Evolutionary conservation across 768 basidiomycete genomes (phyloP).

Genomic region (Mycena polygramma): DNA sequence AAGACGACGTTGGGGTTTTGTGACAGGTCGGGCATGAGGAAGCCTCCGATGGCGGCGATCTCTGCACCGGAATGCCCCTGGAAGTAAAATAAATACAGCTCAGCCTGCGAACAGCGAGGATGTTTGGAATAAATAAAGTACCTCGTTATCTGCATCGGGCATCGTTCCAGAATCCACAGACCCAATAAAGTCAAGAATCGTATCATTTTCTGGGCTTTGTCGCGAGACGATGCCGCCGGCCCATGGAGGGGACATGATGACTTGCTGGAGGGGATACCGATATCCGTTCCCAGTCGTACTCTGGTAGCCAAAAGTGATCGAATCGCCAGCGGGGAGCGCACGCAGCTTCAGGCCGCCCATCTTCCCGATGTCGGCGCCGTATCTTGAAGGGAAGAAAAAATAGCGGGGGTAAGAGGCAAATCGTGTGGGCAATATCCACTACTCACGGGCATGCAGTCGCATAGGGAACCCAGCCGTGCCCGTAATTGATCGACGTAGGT

Average conservation of each 20-base stretch:
- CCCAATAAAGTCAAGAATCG: constrained; percentile 27
- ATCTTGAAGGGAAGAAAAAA: neutral
- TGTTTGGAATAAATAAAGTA: neutral
- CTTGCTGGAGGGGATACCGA: constrained; percentile 18
- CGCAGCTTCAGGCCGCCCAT: constrained; percentile 18
- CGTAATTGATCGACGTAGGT: constrained; percentile 15
- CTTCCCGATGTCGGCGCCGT: constrained; percentile 15
- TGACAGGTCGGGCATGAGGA: constrained; percentile 6
- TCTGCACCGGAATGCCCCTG: constrained; percentile 29
- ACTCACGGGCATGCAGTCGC: constrained; percentile 20
- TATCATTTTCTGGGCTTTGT: constrained; percentile 3
- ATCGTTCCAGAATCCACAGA: constrained; percentile 25
- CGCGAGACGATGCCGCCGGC: neutral
- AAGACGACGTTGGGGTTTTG: constrained; percentile 23
- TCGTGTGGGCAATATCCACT: no score
- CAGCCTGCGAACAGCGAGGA: no score
- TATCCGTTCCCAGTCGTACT: constrained; percentile 26
- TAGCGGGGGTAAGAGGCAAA: no score
- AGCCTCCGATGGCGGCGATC: constrained; percentile 9
- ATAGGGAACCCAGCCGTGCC: constrained; percentile 17
- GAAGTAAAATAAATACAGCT: no score
- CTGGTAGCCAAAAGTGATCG: constrained; percentile 17
- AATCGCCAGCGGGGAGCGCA: constrained; percentile 22
- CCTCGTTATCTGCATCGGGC: constrained; percentile 28
- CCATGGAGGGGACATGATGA: constrained; percentile 21